These are phyloP conservation scores for Cladophialophora bantiana DNA, from an alignment of 2,329 filamentous ascomycete genomes.

Conservation along the genomic window DNA sequence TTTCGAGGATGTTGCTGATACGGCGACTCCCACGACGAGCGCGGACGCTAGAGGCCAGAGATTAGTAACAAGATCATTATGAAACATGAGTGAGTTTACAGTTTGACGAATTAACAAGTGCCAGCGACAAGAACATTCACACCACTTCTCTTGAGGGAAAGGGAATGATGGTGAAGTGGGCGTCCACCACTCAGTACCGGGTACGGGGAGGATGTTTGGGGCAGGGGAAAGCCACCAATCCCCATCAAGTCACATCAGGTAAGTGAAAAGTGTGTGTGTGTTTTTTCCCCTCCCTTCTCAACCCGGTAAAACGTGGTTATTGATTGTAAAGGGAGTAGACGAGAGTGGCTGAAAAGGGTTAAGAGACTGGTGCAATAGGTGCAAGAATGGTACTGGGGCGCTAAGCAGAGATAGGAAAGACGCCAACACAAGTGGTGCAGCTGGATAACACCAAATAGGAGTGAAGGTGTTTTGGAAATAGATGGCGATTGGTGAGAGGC, in stretches of 20 bases:
- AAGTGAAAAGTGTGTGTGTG: neutral
- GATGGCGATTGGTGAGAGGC: conserved; percentile 13
- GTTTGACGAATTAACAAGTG: conserved; percentile 20
- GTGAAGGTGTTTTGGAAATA: conserved; percentile 4
- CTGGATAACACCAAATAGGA: conserved; percentile 21
- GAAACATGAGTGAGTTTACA: conserved; percentile 16
- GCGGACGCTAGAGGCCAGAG: conserved; percentile 32
- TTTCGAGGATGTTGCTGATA: conserved; percentile 23
- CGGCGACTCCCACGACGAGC: conserved; percentile 34
- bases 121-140: neutral
- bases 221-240: neutral
- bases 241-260: neutral
- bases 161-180: neutral
- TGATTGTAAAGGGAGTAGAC: conserved; percentile 5
- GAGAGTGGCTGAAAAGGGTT: conserved; percentile 27
- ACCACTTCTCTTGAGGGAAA: neutral
- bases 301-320: neutral
- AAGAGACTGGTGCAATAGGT: conserved; percentile 20
- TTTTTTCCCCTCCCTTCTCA: neutral
- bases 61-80: conserved; percentile 27
- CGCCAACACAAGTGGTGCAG: conserved; percentile 12
- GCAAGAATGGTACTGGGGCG: neutral
- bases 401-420: conserved; percentile 12
- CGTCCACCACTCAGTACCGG: neutral
- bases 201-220: neutral